These are phyloP conservation scores for Erodium chrysanthum DNA, from an alignment of 441 rosid genomes.

Conservation along the genomic window DNA sequence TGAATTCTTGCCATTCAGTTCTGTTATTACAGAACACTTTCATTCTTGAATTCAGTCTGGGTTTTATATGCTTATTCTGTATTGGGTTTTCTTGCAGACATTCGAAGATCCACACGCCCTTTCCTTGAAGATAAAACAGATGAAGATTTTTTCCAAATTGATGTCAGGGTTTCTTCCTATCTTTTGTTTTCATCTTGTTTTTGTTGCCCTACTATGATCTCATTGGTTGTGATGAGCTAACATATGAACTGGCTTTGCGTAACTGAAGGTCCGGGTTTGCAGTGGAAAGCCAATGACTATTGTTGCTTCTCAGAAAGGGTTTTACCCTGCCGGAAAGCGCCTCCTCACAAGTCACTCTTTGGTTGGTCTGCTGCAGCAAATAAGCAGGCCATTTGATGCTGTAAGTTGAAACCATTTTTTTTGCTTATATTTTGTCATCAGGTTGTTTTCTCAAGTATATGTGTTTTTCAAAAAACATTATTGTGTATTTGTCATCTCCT, in stretches of 20 bases:
- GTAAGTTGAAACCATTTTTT: constrained; percentile 28
- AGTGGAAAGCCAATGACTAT: constrained; percentile 66
- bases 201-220: not conserved
- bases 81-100: constrained; percentile 39
- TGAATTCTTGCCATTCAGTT: not conserved
- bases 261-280: constrained; percentile 49
- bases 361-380: constrained; percentile 55
- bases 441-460: not conserved
- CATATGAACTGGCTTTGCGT: constrained; percentile 4
- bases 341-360: constrained; percentile 48
- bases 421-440: not conserved
- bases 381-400: constrained; percentile 54
- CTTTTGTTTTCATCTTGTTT: not conserved
- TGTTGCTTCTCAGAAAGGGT: constrained; percentile 52
- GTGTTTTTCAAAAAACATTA: not conserved
- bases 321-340: constrained; percentile 57
- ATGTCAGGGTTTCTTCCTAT: constrained; percentile 38
- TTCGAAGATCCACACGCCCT: constrained; percentile 72
- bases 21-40: not conserved
- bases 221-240: constrained; percentile 1
- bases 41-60: not conserved
- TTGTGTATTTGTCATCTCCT: not conserved
- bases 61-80: constrained; percentile 5
- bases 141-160: constrained; percentile 81
- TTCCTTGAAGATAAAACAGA: constrained; percentile 66